Evolutionary conservation across 1,139 yeast species (phyloP).

Genomic region (Insectozyma bohioensis): DNA sequence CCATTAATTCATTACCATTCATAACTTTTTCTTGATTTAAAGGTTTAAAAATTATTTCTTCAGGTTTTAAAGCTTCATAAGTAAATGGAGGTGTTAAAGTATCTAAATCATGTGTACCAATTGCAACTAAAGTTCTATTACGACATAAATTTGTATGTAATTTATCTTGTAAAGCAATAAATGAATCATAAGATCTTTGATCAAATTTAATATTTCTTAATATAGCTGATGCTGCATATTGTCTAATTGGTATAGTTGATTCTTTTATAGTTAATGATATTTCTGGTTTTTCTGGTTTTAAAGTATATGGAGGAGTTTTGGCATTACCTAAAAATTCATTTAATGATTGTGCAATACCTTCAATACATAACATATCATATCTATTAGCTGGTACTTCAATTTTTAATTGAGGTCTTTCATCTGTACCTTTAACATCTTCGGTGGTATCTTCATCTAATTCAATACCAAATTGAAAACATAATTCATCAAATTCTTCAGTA

Average conservation of each 20-base stretch:
- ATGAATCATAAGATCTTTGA: conserved; percentile 85
- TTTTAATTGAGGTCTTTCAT: conserved; percentile 93
- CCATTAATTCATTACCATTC: conserved; percentile 80
- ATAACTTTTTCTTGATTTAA: conserved; percentile 79
- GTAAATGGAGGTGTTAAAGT: conserved; percentile 81
- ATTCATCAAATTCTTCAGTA: conserved; percentile 91
- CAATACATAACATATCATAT: conserved; percentile 96
- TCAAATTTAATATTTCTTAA: conserved; percentile 80
- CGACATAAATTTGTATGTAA: conserved; percentile 94
- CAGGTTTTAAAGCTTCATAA: conserved; percentile 82
- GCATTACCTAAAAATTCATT: conserved; percentile 81
- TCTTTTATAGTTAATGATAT: conserved; percentile 70
- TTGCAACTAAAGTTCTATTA: conserved; percentile 94
- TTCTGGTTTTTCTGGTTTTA: conserved; percentile 61
- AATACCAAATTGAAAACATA: conserved; percentile 96
- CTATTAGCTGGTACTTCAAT: conserved; percentile 98
- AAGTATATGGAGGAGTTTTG: conserved; percentile 63
- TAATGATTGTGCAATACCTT: conserved; percentile 94
- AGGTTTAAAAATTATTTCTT: conserved; percentile 77
- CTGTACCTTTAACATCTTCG: conserved; percentile 63
- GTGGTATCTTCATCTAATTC: conserved; percentile 97
- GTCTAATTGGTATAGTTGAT: conserved; percentile 74
- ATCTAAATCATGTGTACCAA: conserved; percentile 96
- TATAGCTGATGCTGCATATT: conserved; percentile 92
- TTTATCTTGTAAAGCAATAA: conserved; percentile 94